Base-by-base conservation (phyloP, 2,329 filamentous ascomycete genomes). In the Graphium sp. region DNA sequence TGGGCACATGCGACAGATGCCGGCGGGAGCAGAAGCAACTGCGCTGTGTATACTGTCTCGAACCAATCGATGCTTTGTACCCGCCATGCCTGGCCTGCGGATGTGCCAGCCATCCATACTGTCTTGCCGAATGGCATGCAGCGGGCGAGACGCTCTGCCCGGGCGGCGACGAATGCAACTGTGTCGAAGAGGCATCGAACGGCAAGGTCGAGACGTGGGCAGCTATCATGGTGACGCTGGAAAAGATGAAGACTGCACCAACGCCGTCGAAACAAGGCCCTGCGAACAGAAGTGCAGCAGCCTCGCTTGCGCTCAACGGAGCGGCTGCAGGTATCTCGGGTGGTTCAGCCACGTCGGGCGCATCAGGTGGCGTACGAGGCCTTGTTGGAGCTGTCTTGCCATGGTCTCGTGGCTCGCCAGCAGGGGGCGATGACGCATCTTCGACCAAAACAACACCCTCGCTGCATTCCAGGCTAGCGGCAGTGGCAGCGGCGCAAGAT, bases 161-260 rank as follows among this genome's bases (percentile, higher is more conserved):
- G 1, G 70, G 67, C 0, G 71, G 70, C 2, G 72, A 75, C 40
- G 72, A 75, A 41, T 77, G 72, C 40, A 55, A 66, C 33, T 77
- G 72, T 38, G 55, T 62, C 0, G 55, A 62, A 10, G 62, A 73
- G 35, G 68, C 70, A 2, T 55, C 52, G 32, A 58, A 53, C 26
- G 69, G 66, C 1, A 55, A 68, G 22, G 60, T 74, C 7, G 71
- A 74, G 44, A 68, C 64, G 13, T 73, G 70, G 64, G 60, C 62
- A 1, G 67, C 66, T 4, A 55, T 68, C 47, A 56, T 59, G 43
- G 58, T 55, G 1, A 53, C 56, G 11, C 36, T 55, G 3, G 32
- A 50, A 25, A 36, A 38, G 9, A 13, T 26, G 13, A 31, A 18
- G 29, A 22, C n/a, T n/a, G n/a, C n/a, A n/a, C n/a, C n/a, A n/a